Percentiles rank a stretch among this genome's conserved stretches.
phyloP scores from a whole-genome alignment of 805 yeast genomes.

The Schwanniomyces vanrijiae region DNA sequence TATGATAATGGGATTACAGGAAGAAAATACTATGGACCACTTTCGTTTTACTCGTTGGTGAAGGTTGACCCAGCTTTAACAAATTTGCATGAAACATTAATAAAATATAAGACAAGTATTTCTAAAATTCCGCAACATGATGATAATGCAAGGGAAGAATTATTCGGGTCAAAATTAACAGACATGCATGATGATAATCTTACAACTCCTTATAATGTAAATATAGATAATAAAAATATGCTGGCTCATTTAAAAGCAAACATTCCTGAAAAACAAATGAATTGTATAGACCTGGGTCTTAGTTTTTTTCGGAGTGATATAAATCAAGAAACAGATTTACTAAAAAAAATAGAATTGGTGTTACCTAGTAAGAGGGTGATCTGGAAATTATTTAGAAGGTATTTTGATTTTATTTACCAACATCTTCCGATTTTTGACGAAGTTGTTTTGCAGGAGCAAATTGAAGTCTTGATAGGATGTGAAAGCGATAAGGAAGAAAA shows the following conservation, averaged over 20 bases:
- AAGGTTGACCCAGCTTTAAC: constrained; percentile 23
- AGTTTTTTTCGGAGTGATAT: constrained; percentile 29
- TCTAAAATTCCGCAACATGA: not conserved
- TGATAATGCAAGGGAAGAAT: not conserved
- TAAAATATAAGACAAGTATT: constrained; percentile 1
- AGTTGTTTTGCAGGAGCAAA: constrained; percentile 22
- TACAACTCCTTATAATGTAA: not conserved
- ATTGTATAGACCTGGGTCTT: constrained; percentile 22
- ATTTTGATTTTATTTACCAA: constrained; percentile 42
- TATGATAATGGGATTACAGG: constrained; percentile 22
- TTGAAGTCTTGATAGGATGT: constrained; percentile 5
- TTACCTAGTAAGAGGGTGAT: constrained; percentile 37
- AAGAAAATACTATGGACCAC: constrained; percentile 30
- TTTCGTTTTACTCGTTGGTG: constrained; percentile 29
- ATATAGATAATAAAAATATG: not conserved
- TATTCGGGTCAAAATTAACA: constrained; percentile 6
- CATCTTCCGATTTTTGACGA: constrained; percentile 45
- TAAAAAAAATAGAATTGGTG: constrained; percentile 28
- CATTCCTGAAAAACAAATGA: constrained; percentile 5
- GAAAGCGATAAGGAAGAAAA: constrained; percentile 6
- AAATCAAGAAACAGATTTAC: constrained; percentile 22
- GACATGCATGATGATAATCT: constrained; percentile 13
- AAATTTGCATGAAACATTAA: constrained; percentile 11
- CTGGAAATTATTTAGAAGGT: constrained; percentile 41
- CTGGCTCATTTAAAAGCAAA: not conserved